Evolutionary conservation across 371 early-diverging fungal species (phyloP).

Genomic region (Massospora cicadina): DNA sequence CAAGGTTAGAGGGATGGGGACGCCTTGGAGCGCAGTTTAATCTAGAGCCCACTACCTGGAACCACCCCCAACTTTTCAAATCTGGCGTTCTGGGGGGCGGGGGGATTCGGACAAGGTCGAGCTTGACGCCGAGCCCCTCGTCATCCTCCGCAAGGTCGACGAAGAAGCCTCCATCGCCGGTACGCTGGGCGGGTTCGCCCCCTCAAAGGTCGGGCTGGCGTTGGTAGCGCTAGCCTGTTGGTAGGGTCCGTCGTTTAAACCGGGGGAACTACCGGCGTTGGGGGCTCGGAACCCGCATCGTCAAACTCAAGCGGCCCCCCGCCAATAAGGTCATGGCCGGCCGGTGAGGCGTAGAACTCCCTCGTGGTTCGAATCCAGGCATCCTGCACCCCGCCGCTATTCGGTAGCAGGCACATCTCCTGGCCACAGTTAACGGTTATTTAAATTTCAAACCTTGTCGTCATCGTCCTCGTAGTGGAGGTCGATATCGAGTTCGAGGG

Average conservation of each 20-base stretch:
- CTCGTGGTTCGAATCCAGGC: not conserved
- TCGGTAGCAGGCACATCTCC: not conserved
- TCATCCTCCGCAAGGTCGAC: not conserved
- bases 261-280: too few relatives aligned
- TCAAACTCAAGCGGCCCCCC: not conserved
- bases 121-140: not conserved
- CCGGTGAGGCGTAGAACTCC: not conserved
- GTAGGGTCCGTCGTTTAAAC: too few relatives aligned
- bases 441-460: not conserved
- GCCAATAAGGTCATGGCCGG: not conserved
- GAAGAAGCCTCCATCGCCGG: not conserved
- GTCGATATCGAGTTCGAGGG: not conserved
- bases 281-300: too few relatives aligned
- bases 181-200: too few relatives aligned
- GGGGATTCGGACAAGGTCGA: not conserved
- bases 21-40: too few relatives aligned
- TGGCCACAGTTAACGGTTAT: too few relatives aligned
- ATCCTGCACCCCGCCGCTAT: not conserved
- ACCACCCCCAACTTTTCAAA: too few relatives aligned
- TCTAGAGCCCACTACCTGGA: too few relatives aligned
- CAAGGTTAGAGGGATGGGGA: too few relatives aligned
- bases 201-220: too few relatives aligned
- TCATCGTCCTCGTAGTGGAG: not conserved
- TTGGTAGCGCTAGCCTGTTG: too few relatives aligned
- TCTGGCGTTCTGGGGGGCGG: too few relatives aligned